Percentiles rank a stretch among this genome's conserved stretches.
phyloP scores from a whole-genome alignment of 306 rosid species.

The Vicia sativa region DNA sequence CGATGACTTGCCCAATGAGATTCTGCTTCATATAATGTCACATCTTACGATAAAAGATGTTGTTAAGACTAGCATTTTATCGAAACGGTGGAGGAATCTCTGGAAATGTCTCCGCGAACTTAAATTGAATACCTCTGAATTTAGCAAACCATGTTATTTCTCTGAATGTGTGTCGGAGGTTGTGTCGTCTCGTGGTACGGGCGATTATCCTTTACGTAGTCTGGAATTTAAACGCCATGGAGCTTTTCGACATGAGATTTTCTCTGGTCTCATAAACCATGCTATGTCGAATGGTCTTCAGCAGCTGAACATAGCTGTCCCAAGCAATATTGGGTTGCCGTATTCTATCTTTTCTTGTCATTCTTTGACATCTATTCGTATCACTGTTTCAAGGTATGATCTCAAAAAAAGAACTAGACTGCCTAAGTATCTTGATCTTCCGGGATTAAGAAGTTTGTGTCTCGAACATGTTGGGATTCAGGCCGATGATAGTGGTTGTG shows the following conservation, averaged over 20 bases:
- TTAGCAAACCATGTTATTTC: background rate
- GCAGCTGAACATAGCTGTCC: slow-evolving; percentile 18
- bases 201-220: background rate
- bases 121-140: slow-evolving; percentile 12
- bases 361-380: slow-evolving; percentile 14
- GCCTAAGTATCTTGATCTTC: slow-evolving; percentile 25
- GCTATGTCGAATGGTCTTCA: background rate
- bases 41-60: background rate
- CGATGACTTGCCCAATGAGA: background rate
- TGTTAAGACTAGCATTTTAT: slow-evolving; percentile 10
- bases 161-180: slow-evolving; percentile 15
- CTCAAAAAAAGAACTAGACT: background rate
- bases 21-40: slow-evolving; percentile 18
- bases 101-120: slow-evolving; percentile 27
- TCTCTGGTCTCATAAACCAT: slow-evolving; percentile 18
- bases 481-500: background rate
- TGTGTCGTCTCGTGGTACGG: slow-evolving; percentile 3
- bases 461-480: slow-evolving; percentile 9
- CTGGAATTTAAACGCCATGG: slow-evolving; percentile 16
- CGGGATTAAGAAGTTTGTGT: background rate
- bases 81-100: slow-evolving; percentile 28
- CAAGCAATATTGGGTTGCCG: slow-evolving; percentile 17
- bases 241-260: background rate
- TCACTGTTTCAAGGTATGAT: slow-evolving; percentile 25
- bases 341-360: slow-evolving; percentile 17